Evolutionary conservation across 345 rosid species (phyloP), one percentile per base, ranked within the genome.

Genomic region (Populus euphratica): DNA sequence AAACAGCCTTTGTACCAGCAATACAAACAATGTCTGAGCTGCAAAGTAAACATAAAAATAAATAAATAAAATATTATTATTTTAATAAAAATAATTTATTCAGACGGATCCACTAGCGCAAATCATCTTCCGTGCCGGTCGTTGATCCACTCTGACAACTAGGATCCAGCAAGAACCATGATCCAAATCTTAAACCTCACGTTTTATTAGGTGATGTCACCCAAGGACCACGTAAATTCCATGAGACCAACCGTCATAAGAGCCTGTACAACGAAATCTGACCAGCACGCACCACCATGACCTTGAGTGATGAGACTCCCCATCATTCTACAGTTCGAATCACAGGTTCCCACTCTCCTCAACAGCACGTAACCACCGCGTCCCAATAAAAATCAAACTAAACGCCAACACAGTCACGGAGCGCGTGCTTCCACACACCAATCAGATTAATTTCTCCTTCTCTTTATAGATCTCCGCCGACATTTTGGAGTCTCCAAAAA

Each of bases 381-480:
- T 5, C 29, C 38, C 27, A 69, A 69, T 76, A 20, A 49, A 54
- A 29, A 27, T 14, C 2, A 5, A 41, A 10, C 1, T 41, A 41
- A 41, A 41, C 13, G 1, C 44, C 44, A 41, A 11, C 44, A 41
- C 44, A 41, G 12, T 41, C 44, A 9, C 44, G 4, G 52, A 25
- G 2, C 8, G 9, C 73, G 79, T 54, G 36, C 0, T 5, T 1
- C 0, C 79, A 54, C 73, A 36, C 73, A 5, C 17, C 67, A 27
- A 62, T 17, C 20, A 39, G 36, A 59, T 47, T 5, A 2, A 31
- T 49, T 17, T 5, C 9, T 2, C 23, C 43, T 65, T 61, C 72
- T 21, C 70, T 64, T 33, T 31, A 16, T 73, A 43, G 54, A 78
- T 85, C 84, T 75, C 84, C 86, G 87, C 87, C 88, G 86, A 87